Evolutionary conservation across 2,329 filamentous ascomycete species (phyloP), one percentile per base, ranked within the genome.

Genomic region (Phyllosticta citriasiana): DNA sequence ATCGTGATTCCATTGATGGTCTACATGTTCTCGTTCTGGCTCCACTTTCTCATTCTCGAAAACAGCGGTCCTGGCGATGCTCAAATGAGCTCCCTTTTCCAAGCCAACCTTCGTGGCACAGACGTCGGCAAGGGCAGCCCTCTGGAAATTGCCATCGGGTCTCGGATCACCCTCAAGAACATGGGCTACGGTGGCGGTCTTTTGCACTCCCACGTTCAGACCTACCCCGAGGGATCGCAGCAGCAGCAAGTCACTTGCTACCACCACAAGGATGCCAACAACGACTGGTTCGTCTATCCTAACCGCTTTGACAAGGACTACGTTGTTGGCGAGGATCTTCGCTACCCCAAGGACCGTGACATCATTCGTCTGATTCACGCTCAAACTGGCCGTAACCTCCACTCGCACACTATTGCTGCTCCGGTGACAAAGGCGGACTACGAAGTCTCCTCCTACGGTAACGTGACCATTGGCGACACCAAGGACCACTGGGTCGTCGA

Each of bases 1-100:
- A 99, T 99, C 65, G 72, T 96, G 64, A 82, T 99, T 57, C 94
- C 94, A 6, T 80, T 95, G 71, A 78, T 93, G 62, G 91, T 99
- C 69, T 99, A 99, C 79, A 87, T 97, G 77, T 87, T 97, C 73
- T 96, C 91, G 53, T 99, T 99, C 75, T 95, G 89, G 68, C 77
- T 96, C 59, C 94, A 99, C 77, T 99, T 99, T 75, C 82, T 91
- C 64, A 90, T 99, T 65, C 84, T 99, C 62, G 90, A 95, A 75
- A 93, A 91, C 77, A 93, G 88, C 68, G 94, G 94, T 22, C 94
- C 95, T 7, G 94, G 94, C 60, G 94, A 99, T 78, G 94, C 94
- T n/a, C 94, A 99, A 77, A 99, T 99, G 94, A 97, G 92, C 78
- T 99, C 94, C 26, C 84, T 99, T 57, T 99, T 99, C 83, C 94